phyloP scores from a whole-genome alignment of 2,329 filamentous ascomycete genomes.

The Myriosclerotinia duriaeana region DNA sequence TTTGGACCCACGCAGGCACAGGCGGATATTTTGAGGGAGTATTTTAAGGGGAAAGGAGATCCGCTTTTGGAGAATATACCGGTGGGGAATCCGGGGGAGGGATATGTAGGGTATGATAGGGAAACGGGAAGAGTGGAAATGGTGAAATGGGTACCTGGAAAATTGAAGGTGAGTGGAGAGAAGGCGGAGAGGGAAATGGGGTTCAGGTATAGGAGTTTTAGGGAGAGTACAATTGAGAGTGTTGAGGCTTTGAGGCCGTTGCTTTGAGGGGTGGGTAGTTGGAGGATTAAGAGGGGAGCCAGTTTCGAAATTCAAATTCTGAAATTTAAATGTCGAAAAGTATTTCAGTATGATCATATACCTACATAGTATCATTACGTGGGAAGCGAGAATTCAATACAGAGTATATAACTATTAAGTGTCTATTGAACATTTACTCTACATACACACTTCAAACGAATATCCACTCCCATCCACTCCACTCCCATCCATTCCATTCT shows the following conservation, averaged over 20 bases:
- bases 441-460: no score
- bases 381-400: no score
- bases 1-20: slow-evolving; percentile 43
- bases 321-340: no score
- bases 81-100: slow-evolving; percentile 44
- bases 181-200: slow-evolving; percentile 39
- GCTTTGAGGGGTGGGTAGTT: slow-evolving; percentile 19
- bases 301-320: background rate
- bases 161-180: slow-evolving; percentile 33
- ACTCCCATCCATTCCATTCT: no score
- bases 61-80: slow-evolving; percentile 40
- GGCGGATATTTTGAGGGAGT: slow-evolving; percentile 45
- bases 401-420: no score
- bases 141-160: slow-evolving; percentile 28
- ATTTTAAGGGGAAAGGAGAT: slow-evolving; percentile 40
- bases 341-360: no score
- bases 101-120: slow-evolving; percentile 41
- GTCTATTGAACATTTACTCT: no score
- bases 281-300: no score
- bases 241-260: slow-evolving; percentile 39
- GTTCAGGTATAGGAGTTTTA: slow-evolving; percentile 35
- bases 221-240: slow-evolving; percentile 41
- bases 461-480: no score
- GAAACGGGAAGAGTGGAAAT: slow-evolving; percentile 29
- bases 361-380: no score